phyloP scores from a whole-genome alignment of 768 basidiomycete genomes.

The Mycena vulgaris region DNA sequence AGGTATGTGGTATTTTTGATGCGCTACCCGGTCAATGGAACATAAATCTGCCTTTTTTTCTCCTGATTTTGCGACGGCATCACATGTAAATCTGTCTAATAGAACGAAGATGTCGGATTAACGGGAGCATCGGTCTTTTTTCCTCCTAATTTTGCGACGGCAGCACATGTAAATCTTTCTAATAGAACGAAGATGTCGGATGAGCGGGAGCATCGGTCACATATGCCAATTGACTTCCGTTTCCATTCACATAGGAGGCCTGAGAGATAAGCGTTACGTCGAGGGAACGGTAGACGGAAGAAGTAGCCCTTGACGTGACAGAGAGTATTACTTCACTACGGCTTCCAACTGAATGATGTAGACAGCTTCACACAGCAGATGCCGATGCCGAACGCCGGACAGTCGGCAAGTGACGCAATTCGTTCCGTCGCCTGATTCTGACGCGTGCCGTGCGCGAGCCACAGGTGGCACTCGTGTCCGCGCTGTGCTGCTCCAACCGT shows the following conservation, averaged over 20 bases:
- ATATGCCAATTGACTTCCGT: no score
- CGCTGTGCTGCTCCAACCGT: conserved; percentile 2
- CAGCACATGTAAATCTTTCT: conserved; percentile 8
- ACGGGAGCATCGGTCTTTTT: neutral
- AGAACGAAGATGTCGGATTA: conserved; percentile 2
- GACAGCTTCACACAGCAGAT: no score
- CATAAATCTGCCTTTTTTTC: conserved; percentile 5
- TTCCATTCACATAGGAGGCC: no score
- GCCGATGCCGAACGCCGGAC: no score
- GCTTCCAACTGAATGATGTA: no score
- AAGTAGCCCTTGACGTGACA: conserved; percentile 6
- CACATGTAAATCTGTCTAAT: conserved; percentile 6
- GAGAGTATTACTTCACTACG: no score
- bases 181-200: conserved; percentile 4
- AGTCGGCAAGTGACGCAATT: no score
- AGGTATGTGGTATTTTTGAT: neutral
- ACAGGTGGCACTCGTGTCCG: neutral
- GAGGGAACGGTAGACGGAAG: conserved; percentile 1
- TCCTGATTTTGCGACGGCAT: conserved; percentile 3
- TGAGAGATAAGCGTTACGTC: conserved; percentile 1
- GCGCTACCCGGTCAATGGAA: conserved; percentile 2
- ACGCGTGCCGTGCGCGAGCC: conserved; percentile 3
- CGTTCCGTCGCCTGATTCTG: neutral
- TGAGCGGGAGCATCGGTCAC: no score
- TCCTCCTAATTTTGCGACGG: neutral